phyloP scores from a whole-genome alignment of 768 basidiomycete species.

The Xerocomus brunneocitrinus region DNA sequence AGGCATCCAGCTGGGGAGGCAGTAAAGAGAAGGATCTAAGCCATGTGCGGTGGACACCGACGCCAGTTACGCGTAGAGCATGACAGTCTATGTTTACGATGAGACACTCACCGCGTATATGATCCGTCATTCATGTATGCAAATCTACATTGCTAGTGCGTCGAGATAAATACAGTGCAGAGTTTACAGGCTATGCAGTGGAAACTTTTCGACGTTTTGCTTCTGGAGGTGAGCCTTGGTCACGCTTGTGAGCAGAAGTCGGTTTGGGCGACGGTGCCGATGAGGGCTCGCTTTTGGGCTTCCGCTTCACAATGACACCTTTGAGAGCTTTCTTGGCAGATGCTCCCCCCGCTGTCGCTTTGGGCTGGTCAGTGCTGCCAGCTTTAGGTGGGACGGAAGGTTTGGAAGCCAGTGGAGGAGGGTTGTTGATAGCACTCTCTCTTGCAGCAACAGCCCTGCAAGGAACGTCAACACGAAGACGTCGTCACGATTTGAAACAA shows the following conservation, averaged over 20 bases:
- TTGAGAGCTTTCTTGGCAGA: conserved; percentile 59
- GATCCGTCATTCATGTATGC: conserved; percentile 5
- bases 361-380: conserved; percentile 24
- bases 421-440: conserved; percentile 45
- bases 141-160: conserved; percentile 6
- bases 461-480: conserved; percentile 10
- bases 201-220: conserved; percentile 59
- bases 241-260: conserved; percentile 18
- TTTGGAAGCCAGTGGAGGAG: conserved; percentile 29
- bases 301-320: conserved; percentile 80
- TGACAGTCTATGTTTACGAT: conserved; percentile 4
- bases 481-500: conserved; percentile 11
- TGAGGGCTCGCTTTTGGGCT: conserved; percentile 39
- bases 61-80: conserved; percentile 43
- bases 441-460: conserved; percentile 69
- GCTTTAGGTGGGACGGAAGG: conserved; percentile 31
- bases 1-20: conserved; percentile 53
- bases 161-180: conserved; percentile 11
- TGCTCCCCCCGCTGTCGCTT: conserved; percentile 44
- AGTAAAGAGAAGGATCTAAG: conserved; percentile 59
- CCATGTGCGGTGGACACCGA: conserved; percentile 76
- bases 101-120: conserved; percentile 3
- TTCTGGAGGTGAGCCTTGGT: conserved; percentile 33
- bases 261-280: conserved; percentile 15
- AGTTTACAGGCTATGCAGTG: conserved; percentile 22